These are phyloP conservation scores for Lentithecium fluviatile DNA, from an alignment of 495 filamentous ascomycete species.

Conservation along the genomic window DNA sequence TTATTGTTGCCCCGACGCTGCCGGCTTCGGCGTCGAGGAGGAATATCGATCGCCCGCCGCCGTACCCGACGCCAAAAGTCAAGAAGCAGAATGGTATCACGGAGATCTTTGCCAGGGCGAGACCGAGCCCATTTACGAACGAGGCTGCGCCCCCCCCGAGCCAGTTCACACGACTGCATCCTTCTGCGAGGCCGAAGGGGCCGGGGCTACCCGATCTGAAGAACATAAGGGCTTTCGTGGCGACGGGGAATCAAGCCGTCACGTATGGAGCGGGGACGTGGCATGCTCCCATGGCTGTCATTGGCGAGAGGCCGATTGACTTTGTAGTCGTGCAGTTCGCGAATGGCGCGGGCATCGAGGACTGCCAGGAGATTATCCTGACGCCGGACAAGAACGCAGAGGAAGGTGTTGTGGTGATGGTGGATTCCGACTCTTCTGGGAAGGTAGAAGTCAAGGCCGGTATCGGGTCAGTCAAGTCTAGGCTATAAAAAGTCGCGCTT, in stretches of 20 bases:
- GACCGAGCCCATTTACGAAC: slow-evolving; percentile 46
- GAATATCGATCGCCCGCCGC: slow-evolving; percentile 39
- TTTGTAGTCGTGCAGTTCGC: slow-evolving; percentile 89
- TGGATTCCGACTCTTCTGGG: slow-evolving; percentile 28
- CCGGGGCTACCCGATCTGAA: slow-evolving; percentile 72
- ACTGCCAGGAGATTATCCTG: slow-evolving; percentile 81
- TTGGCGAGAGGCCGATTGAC: slow-evolving; percentile 66
- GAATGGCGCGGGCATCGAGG: slow-evolving; percentile 80
- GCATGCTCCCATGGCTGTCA: slow-evolving; percentile 95
- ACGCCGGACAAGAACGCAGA: slow-evolving; percentile 35
- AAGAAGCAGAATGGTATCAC: slow-evolving; percentile 40
- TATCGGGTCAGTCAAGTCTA: slow-evolving; percentile 24
- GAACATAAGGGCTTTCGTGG: slow-evolving; percentile 73
- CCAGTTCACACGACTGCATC: slow-evolving; percentile 32
- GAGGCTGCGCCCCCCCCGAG: slow-evolving; percentile 32
- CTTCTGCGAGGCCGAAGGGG: slow-evolving; percentile 42
- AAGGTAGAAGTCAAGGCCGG: slow-evolving; percentile 30
- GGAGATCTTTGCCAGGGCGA: slow-evolving; percentile 41
- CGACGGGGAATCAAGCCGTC: slow-evolving; percentile 76
- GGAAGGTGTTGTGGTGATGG: slow-evolving; percentile 34
- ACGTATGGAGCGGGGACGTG: slow-evolving; percentile 91
- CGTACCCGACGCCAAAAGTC: slow-evolving; percentile 41
- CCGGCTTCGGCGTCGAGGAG: slow-evolving; percentile 27
- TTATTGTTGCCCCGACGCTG: slow-evolving; percentile 80
- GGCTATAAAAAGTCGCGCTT: slow-evolving; percentile 18